phyloP scores from a whole-genome alignment of 2,329 filamentous ascomycete species.

The Phyllosticta ampelicida region DNA sequence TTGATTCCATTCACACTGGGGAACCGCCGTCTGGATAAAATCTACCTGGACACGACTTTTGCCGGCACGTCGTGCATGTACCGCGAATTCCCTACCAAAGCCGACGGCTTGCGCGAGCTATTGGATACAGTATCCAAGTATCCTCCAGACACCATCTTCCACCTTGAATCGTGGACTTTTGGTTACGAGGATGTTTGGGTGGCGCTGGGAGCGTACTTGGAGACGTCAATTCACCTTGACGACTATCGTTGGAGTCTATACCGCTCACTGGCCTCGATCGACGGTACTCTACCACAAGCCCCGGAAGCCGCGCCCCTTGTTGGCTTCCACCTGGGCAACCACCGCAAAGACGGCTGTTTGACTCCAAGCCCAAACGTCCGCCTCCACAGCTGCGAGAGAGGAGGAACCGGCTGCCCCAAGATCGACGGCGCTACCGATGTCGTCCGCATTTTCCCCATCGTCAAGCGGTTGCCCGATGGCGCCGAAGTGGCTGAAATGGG shows the following conservation, averaged over 20 bases:
- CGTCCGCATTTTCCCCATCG: constrained; percentile 69
- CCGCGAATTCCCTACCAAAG: constrained; percentile 50
- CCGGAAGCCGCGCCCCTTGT: constrained; percentile 57
- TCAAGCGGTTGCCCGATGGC: constrained; percentile 52
- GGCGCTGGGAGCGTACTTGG: constrained; percentile 59
- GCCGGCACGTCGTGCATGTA: constrained; percentile 41
- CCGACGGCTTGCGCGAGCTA: constrained; percentile 65
- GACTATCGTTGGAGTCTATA: constrained; percentile 70
- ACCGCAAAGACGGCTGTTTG: constrained; percentile 57
- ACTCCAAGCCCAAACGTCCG: constrained; percentile 52
- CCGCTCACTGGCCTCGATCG: constrained; percentile 38
- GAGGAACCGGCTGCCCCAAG: constrained; percentile 50
- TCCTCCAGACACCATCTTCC: constrained; percentile 64
- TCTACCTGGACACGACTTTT: constrained; percentile 88
- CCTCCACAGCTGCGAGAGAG: constrained; percentile 79
- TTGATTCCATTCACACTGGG: constrained; percentile 58
- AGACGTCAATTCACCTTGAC: constrained; percentile 69
- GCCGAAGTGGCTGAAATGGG: constrained; percentile 61
- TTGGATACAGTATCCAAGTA: constrained; percentile 57
- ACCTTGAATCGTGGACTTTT: constrained; percentile 84
- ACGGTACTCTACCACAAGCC: constrained; percentile 32
- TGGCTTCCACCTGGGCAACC: constrained; percentile 68
- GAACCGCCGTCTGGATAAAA: constrained; percentile 51
- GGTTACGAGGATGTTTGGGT: constrained; percentile 91
- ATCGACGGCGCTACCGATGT: constrained; percentile 38